A percentile compares a stretch with the other conserved stretches of the same genome.
Conservation (phyloP, 371 early-diverging fungal species). For the Rhizopus sp. region DNA sequence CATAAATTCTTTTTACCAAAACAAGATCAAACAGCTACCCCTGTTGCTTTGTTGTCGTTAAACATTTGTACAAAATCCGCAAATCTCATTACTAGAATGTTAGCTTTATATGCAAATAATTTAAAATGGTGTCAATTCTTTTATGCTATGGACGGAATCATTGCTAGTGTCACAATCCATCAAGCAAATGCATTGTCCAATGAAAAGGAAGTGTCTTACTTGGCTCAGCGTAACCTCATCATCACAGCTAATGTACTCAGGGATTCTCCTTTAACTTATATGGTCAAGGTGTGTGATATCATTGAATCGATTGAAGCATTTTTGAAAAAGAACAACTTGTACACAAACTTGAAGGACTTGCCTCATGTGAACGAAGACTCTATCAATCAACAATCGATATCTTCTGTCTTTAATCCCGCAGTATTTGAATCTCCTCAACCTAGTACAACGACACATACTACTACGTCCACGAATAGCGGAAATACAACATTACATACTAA, state of each 20-base stretch:
- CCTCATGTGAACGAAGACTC: slow-evolving; percentile 43
- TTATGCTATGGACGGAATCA: slow-evolving; percentile 47
- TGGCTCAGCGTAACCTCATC: slow-evolving; percentile 48
- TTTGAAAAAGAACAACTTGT: slow-evolving; percentile 24
- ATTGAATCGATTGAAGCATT: slow-evolving; percentile 42
- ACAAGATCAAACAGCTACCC: slow-evolving; percentile 33
- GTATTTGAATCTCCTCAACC: slow-evolving; percentile 32
- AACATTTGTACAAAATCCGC: slow-evolving; percentile 40
- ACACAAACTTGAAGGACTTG: slow-evolving; percentile 30
- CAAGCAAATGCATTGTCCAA: slow-evolving; percentile 47
- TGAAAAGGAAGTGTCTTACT: slow-evolving; percentile 37
- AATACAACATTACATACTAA: slow-evolving; percentile 10
- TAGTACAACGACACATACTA: slow-evolving; percentile 24
- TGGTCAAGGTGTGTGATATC: slow-evolving; percentile 51
- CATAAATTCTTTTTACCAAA: slow-evolving; percentile 53
- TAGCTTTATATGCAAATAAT: slow-evolving; percentile 37
- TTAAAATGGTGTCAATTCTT: slow-evolving; percentile 53
- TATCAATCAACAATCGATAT: slow-evolving; percentile 47
- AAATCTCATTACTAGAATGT: slow-evolving; percentile 49
- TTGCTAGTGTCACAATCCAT: slow-evolving; percentile 50
- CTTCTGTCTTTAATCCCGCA: slow-evolving; percentile 26
- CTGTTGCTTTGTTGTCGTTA: slow-evolving; percentile 33
- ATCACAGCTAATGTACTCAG: slow-evolving; percentile 40
- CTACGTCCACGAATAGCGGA: slow-evolving; percentile 25
- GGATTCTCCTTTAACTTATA: slow-evolving; percentile 51